phyloP scores from a whole-genome alignment of 768 basidiomycete genomes.

The Fistulinella prunicolor region DNA sequence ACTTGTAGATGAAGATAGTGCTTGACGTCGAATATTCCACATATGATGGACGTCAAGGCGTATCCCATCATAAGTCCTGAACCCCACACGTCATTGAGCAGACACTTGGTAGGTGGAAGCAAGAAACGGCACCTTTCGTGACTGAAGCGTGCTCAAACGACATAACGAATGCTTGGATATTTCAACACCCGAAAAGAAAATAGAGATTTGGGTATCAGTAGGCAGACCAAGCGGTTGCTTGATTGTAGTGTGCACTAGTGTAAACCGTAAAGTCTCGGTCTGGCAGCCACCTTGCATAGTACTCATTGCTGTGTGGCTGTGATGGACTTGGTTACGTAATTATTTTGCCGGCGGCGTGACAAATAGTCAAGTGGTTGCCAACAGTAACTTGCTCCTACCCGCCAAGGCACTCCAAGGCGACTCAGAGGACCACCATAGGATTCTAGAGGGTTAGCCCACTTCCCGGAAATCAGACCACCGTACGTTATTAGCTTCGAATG shows the following conservation, averaged over 20 bases:
- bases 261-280: too few species aligned
- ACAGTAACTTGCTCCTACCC: too few species aligned
- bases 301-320: too few species aligned
- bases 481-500: neutral
- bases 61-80: slow-evolving; percentile 74
- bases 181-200: neutral
- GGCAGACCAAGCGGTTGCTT: too few species aligned
- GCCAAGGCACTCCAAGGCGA: too few species aligned
- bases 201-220: too few species aligned
- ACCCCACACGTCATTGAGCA: neutral
- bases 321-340: too few species aligned
- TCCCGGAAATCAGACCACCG: neutral
- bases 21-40: slow-evolving; percentile 81
- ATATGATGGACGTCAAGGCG: slow-evolving; percentile 69
- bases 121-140: slow-evolving; percentile 64
- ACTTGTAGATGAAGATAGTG: slow-evolving; percentile 87
- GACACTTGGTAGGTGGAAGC: neutral
- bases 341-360: too few species aligned
- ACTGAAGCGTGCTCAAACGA: slow-evolving; percentile 84
- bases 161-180: slow-evolving; percentile 39
- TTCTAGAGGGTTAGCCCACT: neutral
- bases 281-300: too few species aligned
- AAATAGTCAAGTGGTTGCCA: too few species aligned
- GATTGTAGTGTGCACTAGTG: too few species aligned
- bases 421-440: too few species aligned